These are phyloP conservation scores for Tarenaya hassleriana DNA, from an alignment of 345 rosid species.

Conservation along the genomic window DNA sequence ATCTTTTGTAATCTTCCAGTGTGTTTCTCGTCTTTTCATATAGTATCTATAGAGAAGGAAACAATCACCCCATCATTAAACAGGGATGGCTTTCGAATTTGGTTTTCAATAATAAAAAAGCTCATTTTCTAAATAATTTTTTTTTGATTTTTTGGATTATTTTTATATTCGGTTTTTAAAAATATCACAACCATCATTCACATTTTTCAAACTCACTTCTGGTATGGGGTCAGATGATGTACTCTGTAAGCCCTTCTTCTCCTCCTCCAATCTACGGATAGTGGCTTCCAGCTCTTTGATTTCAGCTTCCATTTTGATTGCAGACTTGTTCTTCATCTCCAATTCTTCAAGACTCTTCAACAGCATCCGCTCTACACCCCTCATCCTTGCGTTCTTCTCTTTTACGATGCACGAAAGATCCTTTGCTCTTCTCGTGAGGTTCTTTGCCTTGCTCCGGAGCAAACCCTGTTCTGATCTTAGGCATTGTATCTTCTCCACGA, in stretches of 20 bases:
- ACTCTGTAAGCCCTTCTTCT: slow-evolving; percentile 31
- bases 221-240: slow-evolving; percentile 23
- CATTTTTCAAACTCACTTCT: slow-evolving; percentile 40
- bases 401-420: slow-evolving; percentile 25
- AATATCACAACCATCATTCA: no score
- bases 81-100: no score
- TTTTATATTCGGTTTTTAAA: no score
- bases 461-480: slow-evolving; percentile 36
- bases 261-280: slow-evolving; percentile 32
- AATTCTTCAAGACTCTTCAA: slow-evolving; percentile 23
- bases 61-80: no score
- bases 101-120: no score
- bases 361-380: slow-evolving; percentile 34
- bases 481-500: slow-evolving; percentile 33
- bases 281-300: slow-evolving; percentile 27
- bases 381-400: slow-evolving; percentile 33
- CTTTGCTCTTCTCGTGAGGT: slow-evolving; percentile 35
- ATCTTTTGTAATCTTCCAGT: slow-evolving; percentile 37
- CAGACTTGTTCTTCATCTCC: slow-evolving; percentile 23
- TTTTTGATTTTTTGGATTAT: no score
- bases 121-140: no score
- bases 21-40: slow-evolving; percentile 16
- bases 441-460: slow-evolving; percentile 47
- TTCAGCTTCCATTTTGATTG: slow-evolving; percentile 41
- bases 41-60: slow-evolving; percentile 29